A percentile compares a stretch with the other conserved stretches of the same genome.
Conservation (phyloP, 495 filamentous ascomycete genomes). For the Podospora sp. region DNA sequence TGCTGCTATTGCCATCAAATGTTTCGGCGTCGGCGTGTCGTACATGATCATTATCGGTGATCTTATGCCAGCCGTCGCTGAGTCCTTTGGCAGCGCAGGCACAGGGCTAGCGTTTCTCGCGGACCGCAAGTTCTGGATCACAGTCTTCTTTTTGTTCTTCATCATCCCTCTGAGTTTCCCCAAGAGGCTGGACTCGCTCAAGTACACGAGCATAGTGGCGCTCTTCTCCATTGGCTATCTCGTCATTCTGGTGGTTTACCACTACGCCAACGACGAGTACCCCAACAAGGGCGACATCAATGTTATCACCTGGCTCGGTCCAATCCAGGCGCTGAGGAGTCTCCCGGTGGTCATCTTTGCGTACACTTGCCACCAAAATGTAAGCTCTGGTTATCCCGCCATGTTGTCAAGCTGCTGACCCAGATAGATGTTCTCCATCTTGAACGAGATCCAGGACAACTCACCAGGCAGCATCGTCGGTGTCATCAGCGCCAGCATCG, state of each 20-base stretch:
- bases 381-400: conserved; percentile 42
- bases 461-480: conserved; percentile 74
- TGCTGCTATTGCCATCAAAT: conserved; percentile 94
- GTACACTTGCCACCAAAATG: conserved; percentile 98
- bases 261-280: conserved; percentile 81
- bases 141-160: conserved; percentile 93
- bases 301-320: conserved; percentile 73
- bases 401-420: conserved; percentile 14
- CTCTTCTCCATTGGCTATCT: conserved; percentile 92
- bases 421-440: conserved; percentile 97
- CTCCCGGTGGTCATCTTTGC: conserved; percentile 97
- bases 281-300: conserved; percentile 72
- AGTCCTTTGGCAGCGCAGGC: conserved; percentile 64
- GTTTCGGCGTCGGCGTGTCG: conserved; percentile 94
- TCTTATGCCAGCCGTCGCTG: conserved; percentile 91
- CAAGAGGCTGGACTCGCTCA: conserved; percentile 86
- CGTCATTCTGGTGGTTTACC: conserved; percentile 86
- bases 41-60: conserved; percentile 99
- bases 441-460: conserved; percentile 91
- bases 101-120: conserved; percentile 68
- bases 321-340: conserved; percentile 75
- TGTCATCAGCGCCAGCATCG: conserved; percentile 82
- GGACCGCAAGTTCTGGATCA: conserved; percentile 96
- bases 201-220: conserved; percentile 94
- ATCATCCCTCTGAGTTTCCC: conserved; percentile 94